Conservation (phyloP, 2,329 filamentous ascomycete genomes). For the Diplocarpon mali region DNA sequence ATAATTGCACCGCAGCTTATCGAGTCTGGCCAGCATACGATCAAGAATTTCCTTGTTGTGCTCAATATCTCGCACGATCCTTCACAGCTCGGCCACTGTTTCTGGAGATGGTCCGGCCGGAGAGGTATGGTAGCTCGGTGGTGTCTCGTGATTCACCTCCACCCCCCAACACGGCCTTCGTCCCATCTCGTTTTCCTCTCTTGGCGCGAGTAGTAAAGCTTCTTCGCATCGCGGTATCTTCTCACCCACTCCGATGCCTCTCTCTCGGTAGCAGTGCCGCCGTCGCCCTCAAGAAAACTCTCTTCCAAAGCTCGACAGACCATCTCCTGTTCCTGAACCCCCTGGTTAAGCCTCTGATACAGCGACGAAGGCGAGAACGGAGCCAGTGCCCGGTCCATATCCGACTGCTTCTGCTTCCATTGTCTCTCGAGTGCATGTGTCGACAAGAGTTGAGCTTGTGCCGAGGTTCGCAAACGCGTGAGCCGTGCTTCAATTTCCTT, state of each 20-base stretch:
- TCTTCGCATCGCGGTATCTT: constrained; percentile 68
- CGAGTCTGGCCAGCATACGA: too few relatives aligned
- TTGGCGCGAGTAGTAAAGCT: constrained; percentile 65
- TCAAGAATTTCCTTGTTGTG: too few relatives aligned
- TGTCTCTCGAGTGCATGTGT: constrained; percentile 83
- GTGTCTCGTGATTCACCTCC: constrained; percentile 40
- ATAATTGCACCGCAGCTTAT: too few relatives aligned
- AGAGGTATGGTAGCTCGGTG: too few relatives aligned
- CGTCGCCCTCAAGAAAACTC: constrained; percentile 59
- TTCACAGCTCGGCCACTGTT: too few relatives aligned
- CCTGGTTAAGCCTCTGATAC: constrained; percentile 69
- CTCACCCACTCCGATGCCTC: constrained; percentile 80
- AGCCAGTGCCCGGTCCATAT: constrained; percentile 75
- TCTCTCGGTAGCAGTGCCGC: constrained; percentile 56
- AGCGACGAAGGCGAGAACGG: constrained; percentile 80
- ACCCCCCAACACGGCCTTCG: constrained; percentile 87
- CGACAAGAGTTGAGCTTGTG: constrained; percentile 71
- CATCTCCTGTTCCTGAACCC: constrained; percentile 70
- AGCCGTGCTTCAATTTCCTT: constrained; percentile 47
- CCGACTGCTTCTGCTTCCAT: constrained; percentile 78
- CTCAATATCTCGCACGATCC: too few relatives aligned
- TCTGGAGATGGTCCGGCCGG: too few relatives aligned
- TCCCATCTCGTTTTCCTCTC: constrained; percentile 93
- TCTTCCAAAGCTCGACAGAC: constrained; percentile 79
- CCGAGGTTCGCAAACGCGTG: constrained; percentile 51